These are phyloP conservation scores for Rhinocladiella similis DNA, from an alignment of 2,329 filamentous ascomycete genomes.

Conservation along the genomic window DNA sequence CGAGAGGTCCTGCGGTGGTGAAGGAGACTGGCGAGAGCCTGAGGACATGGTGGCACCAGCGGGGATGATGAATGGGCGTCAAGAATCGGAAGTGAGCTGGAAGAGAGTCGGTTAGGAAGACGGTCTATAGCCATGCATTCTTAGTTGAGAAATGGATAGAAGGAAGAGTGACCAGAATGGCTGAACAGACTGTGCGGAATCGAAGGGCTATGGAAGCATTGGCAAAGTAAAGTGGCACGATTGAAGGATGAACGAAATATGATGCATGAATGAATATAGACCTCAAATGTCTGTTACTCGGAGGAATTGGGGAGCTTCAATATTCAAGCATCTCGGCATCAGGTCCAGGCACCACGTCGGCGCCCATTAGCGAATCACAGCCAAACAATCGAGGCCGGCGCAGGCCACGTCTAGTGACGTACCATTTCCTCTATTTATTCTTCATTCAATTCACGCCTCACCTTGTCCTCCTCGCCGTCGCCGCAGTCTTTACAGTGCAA, in stretches of 20 bases:
- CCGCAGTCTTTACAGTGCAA: not conserved
- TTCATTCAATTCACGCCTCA: not conserved
- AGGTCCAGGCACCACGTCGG: not conserved
- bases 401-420: constrained; percentile 1
- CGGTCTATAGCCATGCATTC: not conserved
- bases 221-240: too few species aligned
- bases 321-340: not conserved
- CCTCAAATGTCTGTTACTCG: too few species aligned
- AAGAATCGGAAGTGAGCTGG: constrained; percentile 1
- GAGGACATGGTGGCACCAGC: constrained; percentile 17
- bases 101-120: constrained; percentile 8
- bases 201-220: not conserved
- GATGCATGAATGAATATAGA: too few species aligned
- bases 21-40: constrained; percentile 25
- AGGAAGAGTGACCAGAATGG: not conserved
- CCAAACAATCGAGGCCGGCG: not conserved
- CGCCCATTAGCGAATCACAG: not conserved
- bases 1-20: constrained; percentile 30
- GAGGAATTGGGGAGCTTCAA: not conserved
- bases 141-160: not conserved
- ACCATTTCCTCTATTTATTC: not conserved
- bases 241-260: too few species aligned
- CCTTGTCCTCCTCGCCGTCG: not conserved
- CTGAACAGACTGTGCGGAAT: not conserved
- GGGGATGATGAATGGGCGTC: not conserved